phyloP scores from a whole-genome alignment of 2,329 filamentous ascomycete genomes.

The Aspergillus ibericus region DNA sequence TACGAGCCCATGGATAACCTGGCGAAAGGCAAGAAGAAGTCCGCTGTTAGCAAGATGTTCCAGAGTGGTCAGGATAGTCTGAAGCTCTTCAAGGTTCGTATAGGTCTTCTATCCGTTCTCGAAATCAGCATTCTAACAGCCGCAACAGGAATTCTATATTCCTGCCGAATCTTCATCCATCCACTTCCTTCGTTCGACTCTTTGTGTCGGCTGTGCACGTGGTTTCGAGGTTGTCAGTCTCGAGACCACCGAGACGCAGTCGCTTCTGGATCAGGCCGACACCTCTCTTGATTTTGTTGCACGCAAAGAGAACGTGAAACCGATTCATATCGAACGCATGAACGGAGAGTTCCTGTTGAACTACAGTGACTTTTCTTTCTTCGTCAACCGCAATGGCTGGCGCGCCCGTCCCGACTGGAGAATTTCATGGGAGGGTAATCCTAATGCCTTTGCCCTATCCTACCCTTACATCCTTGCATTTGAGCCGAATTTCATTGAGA shows the following conservation, averaged over 20 bases:
- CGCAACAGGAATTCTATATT: conserved; percentile 82
- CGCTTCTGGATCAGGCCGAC: conserved; percentile 92
- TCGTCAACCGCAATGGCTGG: conserved; percentile 98
- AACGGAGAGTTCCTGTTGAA: conserved; percentile 97
- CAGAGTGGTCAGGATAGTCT: conserved; percentile 89
- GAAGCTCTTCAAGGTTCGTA: conserved; percentile 77
- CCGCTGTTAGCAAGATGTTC: conserved; percentile 94
- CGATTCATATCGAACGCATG: conserved; percentile 95
- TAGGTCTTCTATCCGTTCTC: not conserved
- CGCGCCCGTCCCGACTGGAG: conserved; percentile 93
- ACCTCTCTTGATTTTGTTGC: conserved; percentile 97
- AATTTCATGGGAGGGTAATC: conserved; percentile 95
- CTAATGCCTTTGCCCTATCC: conserved; percentile 87
- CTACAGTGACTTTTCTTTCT: conserved; percentile 98
- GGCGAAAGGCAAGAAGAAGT: conserved; percentile 92
- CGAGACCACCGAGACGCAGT: conserved; percentile 97
- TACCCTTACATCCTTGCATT: conserved; percentile 97
- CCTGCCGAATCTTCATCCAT: conserved; percentile 97
- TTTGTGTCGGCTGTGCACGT: conserved; percentile 92
- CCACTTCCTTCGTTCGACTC: conserved; percentile 93
- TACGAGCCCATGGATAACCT: conserved; percentile 96
- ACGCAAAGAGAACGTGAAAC: conserved; percentile 86
- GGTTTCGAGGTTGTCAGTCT: conserved; percentile 97
- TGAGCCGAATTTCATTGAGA: conserved; percentile 95
- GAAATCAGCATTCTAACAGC: conserved; percentile 15